Conservation (phyloP, 495 filamentous ascomycete genomes). For the Chaetomium cochliodes region DNA sequence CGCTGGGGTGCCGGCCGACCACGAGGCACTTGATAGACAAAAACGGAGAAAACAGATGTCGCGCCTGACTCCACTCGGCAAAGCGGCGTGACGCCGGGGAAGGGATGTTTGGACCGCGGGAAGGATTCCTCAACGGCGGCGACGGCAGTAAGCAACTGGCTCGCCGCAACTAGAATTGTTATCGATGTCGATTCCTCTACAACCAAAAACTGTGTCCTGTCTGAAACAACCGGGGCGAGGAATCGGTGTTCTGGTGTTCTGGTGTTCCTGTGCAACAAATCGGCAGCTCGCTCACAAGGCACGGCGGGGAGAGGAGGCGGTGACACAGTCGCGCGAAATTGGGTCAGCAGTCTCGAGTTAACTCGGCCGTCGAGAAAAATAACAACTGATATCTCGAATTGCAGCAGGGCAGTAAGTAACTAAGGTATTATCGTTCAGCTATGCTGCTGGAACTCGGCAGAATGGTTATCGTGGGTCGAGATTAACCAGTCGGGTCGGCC, state of each 20-base stretch:
- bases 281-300: neutral
- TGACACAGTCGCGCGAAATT: constrained; percentile 8
- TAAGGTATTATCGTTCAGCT: neutral
- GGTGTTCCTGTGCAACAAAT: constrained; percentile 4
- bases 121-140: neutral
- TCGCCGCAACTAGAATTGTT: neutral
- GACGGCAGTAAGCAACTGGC: neutral
- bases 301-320: neutral
- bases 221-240: neutral
- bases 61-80: constrained; percentile 14
- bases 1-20: constrained; percentile 1
- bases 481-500: neutral
- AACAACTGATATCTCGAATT: neutral
- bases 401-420: neutral
- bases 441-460: neutral
- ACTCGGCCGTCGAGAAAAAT: neutral
- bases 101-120: neutral
- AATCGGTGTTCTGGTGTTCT: constrained; percentile 1
- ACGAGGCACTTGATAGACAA: neutral
- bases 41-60: constrained; percentile 12
- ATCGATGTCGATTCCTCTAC: neutral
- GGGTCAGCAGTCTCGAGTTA: neutral
- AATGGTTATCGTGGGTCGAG: constrained; percentile 3
- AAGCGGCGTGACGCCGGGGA: constrained; percentile 6
- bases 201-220: neutral